Percentiles rank a stretch among this genome's conserved stretches.
These are phyloP conservation scores for Mycothermus thermophilus DNA, from an alignment of 495 filamentous ascomycete genomes.

Conservation along the genomic window DNA sequence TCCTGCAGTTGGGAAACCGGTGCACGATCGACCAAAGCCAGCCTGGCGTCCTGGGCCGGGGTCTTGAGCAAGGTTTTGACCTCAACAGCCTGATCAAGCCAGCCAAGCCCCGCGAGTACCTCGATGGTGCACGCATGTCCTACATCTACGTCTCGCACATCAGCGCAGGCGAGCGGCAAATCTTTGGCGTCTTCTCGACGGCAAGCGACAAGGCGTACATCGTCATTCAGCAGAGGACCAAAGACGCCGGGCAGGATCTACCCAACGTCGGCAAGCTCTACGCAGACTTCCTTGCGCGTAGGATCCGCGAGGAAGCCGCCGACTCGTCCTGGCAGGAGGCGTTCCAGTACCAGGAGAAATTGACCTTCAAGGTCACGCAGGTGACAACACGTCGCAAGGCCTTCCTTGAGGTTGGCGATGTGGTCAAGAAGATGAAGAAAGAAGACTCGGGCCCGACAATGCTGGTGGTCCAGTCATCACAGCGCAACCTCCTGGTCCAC, in stretches of 20 bases:
- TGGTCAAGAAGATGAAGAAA: constrained; percentile 73
- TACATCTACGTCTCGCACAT: constrained; percentile 92
- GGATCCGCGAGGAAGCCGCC: constrained; percentile 45
- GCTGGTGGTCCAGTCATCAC: constrained; percentile 82
- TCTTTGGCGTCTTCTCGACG: constrained; percentile 89
- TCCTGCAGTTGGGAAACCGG: constrained; percentile 78
- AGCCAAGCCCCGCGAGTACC: constrained; percentile 53
- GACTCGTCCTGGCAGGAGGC: constrained; percentile 60
- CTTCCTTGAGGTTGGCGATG: constrained; percentile 68
- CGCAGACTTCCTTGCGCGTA: constrained; percentile 52
- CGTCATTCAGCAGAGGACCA: constrained; percentile 64
- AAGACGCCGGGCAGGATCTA: constrained; percentile 59
- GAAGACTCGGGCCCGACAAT: constrained; percentile 68
- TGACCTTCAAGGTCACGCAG: constrained; percentile 74
- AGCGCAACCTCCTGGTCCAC: constrained; percentile 63
- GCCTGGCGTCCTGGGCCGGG: constrained; percentile 79
- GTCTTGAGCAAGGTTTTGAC: constrained; percentile 88
- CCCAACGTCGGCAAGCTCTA: constrained; percentile 90
- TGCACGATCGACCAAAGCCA: constrained; percentile 92
- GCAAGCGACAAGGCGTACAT: constrained; percentile 66
- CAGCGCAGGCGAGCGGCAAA: constrained; percentile 73
- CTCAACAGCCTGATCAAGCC: constrained; percentile 59
- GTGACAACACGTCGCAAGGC: constrained; percentile 82
- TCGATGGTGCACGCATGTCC: constrained; percentile 50
- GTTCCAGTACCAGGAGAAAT: constrained; percentile 74